These are phyloP conservation scores for Angophora floribunda DNA, from an alignment of 345 rosid species.

Conservation along the genomic window DNA sequence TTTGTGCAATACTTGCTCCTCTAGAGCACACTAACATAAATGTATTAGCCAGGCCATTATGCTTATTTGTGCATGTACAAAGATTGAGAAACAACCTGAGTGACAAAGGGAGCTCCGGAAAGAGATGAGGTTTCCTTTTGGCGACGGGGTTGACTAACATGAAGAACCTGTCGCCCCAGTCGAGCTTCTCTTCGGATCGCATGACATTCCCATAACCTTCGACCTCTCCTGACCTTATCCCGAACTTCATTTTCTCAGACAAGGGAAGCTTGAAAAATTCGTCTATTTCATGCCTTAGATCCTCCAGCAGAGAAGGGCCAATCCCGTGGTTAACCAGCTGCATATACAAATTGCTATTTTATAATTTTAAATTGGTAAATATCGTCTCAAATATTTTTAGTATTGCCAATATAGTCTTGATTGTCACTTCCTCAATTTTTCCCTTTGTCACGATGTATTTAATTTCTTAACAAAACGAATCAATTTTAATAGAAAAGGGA, in stretches of 20 bases:
- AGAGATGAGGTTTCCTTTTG: constrained; percentile 15
- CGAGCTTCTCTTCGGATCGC: constrained; percentile 7
- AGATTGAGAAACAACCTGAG: constrained; percentile 9
- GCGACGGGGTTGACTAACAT: constrained; percentile 15
- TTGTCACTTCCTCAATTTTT: background rate
- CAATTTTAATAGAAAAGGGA: background rate
- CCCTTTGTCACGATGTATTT: background rate
- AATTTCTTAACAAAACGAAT: background rate
- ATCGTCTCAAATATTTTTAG: background rate
- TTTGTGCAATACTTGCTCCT: background rate
- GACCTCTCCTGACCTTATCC: background rate
- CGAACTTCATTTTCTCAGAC: background rate
- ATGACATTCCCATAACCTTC: constrained; percentile 4
- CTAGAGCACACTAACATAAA: background rate
- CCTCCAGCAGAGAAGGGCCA: background rate
- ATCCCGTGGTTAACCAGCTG: constrained; percentile 10
- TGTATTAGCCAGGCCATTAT: background rate
- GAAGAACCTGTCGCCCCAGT: constrained; percentile 22
- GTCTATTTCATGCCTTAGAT: background rate
- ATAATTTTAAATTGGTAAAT: background rate
- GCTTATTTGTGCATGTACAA: background rate
- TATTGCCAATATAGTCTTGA: background rate
- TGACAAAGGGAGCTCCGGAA: constrained; percentile 27
- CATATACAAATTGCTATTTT: background rate
- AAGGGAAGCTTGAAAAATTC: background rate